Evolutionary conservation across 2,329 filamentous ascomycete genomes (phyloP).

Genomic region (Colletotrichum endophyticum): DNA sequence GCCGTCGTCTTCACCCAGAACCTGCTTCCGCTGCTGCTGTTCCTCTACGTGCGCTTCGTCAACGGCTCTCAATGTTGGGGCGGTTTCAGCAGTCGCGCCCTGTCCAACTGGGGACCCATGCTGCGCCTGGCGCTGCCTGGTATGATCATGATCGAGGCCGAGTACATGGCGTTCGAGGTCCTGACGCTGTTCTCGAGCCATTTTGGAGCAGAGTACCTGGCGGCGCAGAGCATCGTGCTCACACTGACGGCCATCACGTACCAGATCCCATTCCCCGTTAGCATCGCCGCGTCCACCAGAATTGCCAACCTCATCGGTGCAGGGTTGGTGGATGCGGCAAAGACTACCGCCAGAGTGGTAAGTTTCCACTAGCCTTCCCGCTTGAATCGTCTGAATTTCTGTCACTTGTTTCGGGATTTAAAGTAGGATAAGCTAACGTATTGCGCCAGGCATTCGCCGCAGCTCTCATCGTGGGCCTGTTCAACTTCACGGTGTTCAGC

Average conservation of each 20-base stretch:
- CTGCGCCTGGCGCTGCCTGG: slow-evolving; percentile 86
- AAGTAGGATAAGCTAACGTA: slow-evolving; percentile 25
- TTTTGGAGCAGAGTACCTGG: slow-evolving; percentile 79
- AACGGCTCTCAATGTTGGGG: slow-evolving; percentile 83
- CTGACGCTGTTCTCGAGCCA: slow-evolving; percentile 83
- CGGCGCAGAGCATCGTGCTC: slow-evolving; percentile 85
- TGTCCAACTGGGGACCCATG: slow-evolving; percentile 84
- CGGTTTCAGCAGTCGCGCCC: slow-evolving; percentile 73
- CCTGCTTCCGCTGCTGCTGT: slow-evolving; percentile 76
- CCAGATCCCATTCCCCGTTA: slow-evolving; percentile 90
- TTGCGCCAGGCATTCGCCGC: slow-evolving; percentile 56
- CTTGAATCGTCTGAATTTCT: not conserved
- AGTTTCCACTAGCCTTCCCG: slow-evolving; percentile 26
- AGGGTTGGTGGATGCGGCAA: slow-evolving; percentile 79
- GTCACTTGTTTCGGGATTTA: not conserved
- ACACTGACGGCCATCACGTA: slow-evolving; percentile 83
- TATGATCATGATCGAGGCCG: slow-evolving; percentile 91
- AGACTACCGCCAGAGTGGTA: slow-evolving; percentile 78
- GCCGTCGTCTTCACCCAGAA: slow-evolving; percentile 81
- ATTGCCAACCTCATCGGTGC: slow-evolving; percentile 93
- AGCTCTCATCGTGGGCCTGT: slow-evolving; percentile 73
- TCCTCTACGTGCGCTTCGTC: slow-evolving; percentile 78
- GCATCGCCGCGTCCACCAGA: slow-evolving; percentile 85
- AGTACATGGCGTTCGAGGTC: slow-evolving; percentile 92
- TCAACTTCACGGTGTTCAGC: slow-evolving; percentile 77